These are phyloP conservation scores for Fusarium sp. DNA, from an alignment of 2,329 filamentous ascomycete genomes.

Conservation along the genomic window DNA sequence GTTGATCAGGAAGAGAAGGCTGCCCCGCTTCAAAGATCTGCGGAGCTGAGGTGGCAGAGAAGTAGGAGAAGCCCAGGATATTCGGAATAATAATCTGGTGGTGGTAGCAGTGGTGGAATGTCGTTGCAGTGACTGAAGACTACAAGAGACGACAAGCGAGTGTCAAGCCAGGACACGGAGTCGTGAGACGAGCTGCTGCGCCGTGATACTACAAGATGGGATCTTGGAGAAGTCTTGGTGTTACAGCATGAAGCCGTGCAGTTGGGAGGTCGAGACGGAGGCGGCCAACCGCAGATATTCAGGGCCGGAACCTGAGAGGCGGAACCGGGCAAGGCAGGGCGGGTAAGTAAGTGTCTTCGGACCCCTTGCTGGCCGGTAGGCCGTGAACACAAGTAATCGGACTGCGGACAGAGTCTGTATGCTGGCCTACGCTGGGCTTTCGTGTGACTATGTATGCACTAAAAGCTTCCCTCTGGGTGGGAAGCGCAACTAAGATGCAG, in stretches of 20 bases:
- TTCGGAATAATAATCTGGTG: constrained; percentile 23
- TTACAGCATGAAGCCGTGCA: constrained; percentile 65
- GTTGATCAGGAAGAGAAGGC: constrained; percentile 27
- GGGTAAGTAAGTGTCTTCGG: constrained; percentile 47
- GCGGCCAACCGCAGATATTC: constrained; percentile 62
- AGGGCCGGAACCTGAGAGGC: constrained; percentile 52
- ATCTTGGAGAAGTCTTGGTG: constrained; percentile 60
- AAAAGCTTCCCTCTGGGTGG: constrained; percentile 50
- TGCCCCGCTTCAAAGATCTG: constrained; percentile 45
- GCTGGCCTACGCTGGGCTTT: constrained; percentile 62
- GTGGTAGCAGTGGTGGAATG: constrained; percentile 22
- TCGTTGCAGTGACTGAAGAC: constrained; percentile 30
- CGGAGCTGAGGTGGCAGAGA: constrained; percentile 40
- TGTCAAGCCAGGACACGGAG: constrained; percentile 50
- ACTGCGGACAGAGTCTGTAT: constrained; percentile 53
- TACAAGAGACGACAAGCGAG: constrained; percentile 49
- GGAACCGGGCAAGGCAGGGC: constrained; percentile 46
- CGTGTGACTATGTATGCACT: constrained; percentile 62
- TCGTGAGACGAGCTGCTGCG: constrained; percentile 66
- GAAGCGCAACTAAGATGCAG: constrained; percentile 59
- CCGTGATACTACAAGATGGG: constrained; percentile 64
- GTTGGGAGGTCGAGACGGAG: constrained; percentile 60
- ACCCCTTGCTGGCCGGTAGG: constrained; percentile 45
- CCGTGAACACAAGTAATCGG: constrained; percentile 50
- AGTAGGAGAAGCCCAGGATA: constrained; percentile 28